Evolutionary conservation across 2,329 filamentous ascomycete genomes (phyloP), one percentile per base, ranked within the genome.

Genomic region (Tolypocladium paradoxum): DNA sequence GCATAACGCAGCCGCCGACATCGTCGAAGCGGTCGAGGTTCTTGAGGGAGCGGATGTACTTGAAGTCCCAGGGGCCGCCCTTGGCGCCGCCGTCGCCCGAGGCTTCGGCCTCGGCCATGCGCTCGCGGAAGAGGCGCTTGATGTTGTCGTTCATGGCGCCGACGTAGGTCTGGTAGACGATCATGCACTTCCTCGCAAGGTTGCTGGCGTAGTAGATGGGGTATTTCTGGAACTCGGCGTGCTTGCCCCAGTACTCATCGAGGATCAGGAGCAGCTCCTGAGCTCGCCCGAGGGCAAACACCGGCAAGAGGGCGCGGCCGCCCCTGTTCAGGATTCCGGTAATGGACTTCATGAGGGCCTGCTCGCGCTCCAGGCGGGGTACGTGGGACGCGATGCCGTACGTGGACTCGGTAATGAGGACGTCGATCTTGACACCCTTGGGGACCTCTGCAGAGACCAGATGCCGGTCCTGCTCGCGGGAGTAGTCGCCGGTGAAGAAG

Each of bases 91-190:
- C 79, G 59, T 90, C 87, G 9, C 88, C 88, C 35, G 83, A 84
- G 0, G 87, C 85, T 67, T 95, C 89, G 11, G 90, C 88, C 67
- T 95, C 90, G 4, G 89, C 90, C 83, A 96, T 95, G 48, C 90
- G 84, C 69, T 95, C 90, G 51, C 87, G 81, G 70, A 96, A 96
- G n/a, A 96, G 80, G 12, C 89, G 83, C 69, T 96, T 96, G 75
- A 99, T 97, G 63, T 96, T 97, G 65, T 97, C 92, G 67, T 99
- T 99, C 93, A 99, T 99, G 53, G 91, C 90, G 49, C 91, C 90
- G 49, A 97, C 90, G 64, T 97, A 99, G 1, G 93, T 99, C 68
- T 97, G 93, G 66, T 99, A 99, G 4, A 97, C 90, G 33, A 96
- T 82, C 93, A 99, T 99, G 73, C 93, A 99, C 70, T 96, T 93